Evolutionary conservation across 139 green algal species (phyloP).

Genomic region (Haematococcus sp.): DNA sequence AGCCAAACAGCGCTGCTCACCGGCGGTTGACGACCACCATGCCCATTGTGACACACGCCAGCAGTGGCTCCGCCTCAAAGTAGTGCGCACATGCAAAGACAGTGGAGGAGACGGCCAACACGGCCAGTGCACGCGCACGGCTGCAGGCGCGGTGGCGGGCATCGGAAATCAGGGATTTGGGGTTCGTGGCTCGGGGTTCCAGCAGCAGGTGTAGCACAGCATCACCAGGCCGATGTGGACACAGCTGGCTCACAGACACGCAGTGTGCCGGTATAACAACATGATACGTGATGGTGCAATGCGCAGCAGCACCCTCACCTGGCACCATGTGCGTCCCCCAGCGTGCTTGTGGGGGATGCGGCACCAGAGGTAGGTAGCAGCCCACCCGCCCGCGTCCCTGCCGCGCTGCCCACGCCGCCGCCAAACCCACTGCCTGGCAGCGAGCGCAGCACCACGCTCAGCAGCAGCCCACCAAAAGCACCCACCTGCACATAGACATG

Average conservation of each 20-base stretch:
- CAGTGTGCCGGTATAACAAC: no score
- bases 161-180: no score
- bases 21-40: constrained; percentile 64
- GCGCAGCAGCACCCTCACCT: no score
- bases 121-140: constrained; percentile 6
- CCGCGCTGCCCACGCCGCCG: not conserved
- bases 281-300: no score
- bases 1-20: constrained; percentile 15
- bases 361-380: not conserved
- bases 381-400: not conserved
- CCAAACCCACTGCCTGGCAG: not conserved
- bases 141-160: not conserved
- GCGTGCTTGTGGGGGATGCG: not conserved
- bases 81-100: constrained; percentile 48
- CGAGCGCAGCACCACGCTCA: constrained; percentile 29
- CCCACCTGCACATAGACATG: constrained; percentile 21
- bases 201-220: no score
- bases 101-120: constrained; percentile 34
- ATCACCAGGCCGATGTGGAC: no score
- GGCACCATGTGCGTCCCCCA: no score
- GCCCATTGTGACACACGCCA: constrained; percentile 81
- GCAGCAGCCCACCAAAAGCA: constrained; percentile 26
- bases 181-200: no score
- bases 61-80: constrained; percentile 75
- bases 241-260: no score